phyloP scores from a whole-genome alignment of 345 rosid genomes.

The Triadica sebifera region DNA sequence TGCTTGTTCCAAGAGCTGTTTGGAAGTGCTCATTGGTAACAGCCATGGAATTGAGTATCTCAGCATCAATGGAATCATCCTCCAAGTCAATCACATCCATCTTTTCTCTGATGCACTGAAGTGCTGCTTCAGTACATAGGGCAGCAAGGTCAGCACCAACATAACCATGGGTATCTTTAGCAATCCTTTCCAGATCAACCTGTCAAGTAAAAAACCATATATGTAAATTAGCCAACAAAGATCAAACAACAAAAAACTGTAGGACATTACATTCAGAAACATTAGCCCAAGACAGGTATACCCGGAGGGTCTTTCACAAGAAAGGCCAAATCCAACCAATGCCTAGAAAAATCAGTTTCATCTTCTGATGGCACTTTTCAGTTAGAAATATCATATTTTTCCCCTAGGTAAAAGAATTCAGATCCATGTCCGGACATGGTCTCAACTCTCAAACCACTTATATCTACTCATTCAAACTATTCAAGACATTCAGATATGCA shows the following conservation, averaged over 20 bases:
- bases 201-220: slow-evolving; percentile 6
- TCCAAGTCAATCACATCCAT: slow-evolving; percentile 74
- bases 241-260: background rate
- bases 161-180: slow-evolving; percentile 62
- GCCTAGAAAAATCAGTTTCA: background rate
- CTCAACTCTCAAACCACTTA: background rate
- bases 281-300: background rate
- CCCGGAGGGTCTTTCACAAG: background rate
- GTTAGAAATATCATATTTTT: background rate
- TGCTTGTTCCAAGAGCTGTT: slow-evolving; percentile 68
- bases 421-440: background rate
- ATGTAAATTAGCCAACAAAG: background rate
- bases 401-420: background rate
- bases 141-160: slow-evolving; percentile 77
- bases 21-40: slow-evolving; percentile 64
- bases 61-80: slow-evolving; percentile 65
- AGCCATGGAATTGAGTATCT: slow-evolving; percentile 67
- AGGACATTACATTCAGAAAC: background rate
- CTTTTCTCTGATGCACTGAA: slow-evolving; percentile 72
- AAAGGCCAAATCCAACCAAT: background rate
- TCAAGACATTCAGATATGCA: background rate
- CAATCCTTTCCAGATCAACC: slow-evolving; percentile 61
- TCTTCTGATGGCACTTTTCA: background rate
- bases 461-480: background rate
- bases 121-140: slow-evolving; percentile 67